Base-by-base conservation (phyloP, 1,284 basidiomycete species). In the Marasmius oreades region DNA sequence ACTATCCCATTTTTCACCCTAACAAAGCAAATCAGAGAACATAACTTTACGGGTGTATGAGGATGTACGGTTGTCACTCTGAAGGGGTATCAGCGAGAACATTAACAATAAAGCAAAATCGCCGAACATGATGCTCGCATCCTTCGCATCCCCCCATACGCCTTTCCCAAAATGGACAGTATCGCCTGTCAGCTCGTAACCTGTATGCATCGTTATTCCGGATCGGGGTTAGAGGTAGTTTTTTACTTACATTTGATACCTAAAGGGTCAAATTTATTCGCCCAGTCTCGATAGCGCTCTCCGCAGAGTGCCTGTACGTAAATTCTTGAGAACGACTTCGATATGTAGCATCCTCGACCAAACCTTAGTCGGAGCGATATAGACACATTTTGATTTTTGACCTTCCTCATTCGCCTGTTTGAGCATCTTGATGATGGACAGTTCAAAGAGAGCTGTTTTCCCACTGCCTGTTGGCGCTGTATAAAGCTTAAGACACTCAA, bases 1-100 rank as follows among this genome's bases (percentile, higher is more conserved):
- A 43, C 91, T 90, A 63, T 97, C 95, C 90, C 92, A 95, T 71
- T 98, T 98, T 71, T 98, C 96, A 0, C 92, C 93, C 86, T 95
- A 31, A 34, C 53, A 5, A 42, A 44, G 36, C 42, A 57, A 34
- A 10, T 23, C 59, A 26, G 14, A 24, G 23, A 3, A 46, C 5
- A 12, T 22, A 12, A 55, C n/a, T 20, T 51, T 43, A 45, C 23
- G 39, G 18, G 2, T 42, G n/a, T 7, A 52, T 60, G 52, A 63
- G 51, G 60, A 47, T 34, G 37, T 36, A 51, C 20, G 53, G 37
- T 22, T 1, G 44, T 1, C n/a, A 53, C 23, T 12, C 59, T 37
- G 31, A 45, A 50, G 43, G 16, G 58, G 36, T 59, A 52, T 51
- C 26, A 42, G 34, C 43, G 55, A 11, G 10, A 33, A 22, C 20